phyloP scores from a whole-genome alignment of 148 eudicot genomes.

The Rhododendron ferrugineum region DNA sequence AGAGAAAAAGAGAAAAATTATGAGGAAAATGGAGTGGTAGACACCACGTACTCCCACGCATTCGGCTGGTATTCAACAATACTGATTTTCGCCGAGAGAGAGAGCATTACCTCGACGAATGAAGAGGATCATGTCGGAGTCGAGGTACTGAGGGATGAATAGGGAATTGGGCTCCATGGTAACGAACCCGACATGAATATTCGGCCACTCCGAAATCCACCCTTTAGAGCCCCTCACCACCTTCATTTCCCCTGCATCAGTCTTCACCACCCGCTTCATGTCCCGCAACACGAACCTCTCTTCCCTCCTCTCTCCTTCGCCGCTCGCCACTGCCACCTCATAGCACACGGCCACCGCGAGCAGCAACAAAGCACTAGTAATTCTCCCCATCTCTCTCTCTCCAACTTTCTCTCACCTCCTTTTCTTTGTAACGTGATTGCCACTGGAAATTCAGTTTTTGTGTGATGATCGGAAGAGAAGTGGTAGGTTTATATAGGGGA shows the following conservation, averaged over 20 bases:
- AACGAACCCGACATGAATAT: slow-evolving; percentile 71
- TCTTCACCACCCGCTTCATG: slow-evolving; percentile 41
- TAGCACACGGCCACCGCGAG: slow-evolving; percentile 19
- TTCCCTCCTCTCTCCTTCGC: slow-evolving; percentile 8
- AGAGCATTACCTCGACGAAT: slow-evolving; percentile 40
- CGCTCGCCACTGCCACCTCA: slow-evolving; percentile 10
- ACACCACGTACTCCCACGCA: too few species aligned
- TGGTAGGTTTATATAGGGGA: not conserved
- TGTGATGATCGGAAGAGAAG: not conserved
- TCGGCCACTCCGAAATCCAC: slow-evolving; percentile 22
- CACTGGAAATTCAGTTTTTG: not conserved
- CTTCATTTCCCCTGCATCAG: slow-evolving; percentile 84
- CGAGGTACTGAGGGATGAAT: slow-evolving; percentile 20
- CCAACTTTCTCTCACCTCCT: not conserved
- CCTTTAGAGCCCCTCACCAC: slow-evolving; percentile 36
- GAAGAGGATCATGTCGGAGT: slow-evolving; percentile 17
- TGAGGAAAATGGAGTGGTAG: too few species aligned
- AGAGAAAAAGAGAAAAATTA: too few species aligned
- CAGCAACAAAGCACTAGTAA: slow-evolving; percentile 11
- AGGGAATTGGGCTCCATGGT: slow-evolving; percentile 70
- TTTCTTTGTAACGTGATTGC: not conserved
- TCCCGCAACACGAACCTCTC: slow-evolving; percentile 45
- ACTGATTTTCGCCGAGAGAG: too few species aligned
- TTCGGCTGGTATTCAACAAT: too few species aligned
- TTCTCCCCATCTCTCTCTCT: slow-evolving; percentile 9